These are phyloP conservation scores for Straminergon stramineum DNA, from an alignment of 225 moss, liverwort and hornwort species.

Conservation along the genomic window DNA sequence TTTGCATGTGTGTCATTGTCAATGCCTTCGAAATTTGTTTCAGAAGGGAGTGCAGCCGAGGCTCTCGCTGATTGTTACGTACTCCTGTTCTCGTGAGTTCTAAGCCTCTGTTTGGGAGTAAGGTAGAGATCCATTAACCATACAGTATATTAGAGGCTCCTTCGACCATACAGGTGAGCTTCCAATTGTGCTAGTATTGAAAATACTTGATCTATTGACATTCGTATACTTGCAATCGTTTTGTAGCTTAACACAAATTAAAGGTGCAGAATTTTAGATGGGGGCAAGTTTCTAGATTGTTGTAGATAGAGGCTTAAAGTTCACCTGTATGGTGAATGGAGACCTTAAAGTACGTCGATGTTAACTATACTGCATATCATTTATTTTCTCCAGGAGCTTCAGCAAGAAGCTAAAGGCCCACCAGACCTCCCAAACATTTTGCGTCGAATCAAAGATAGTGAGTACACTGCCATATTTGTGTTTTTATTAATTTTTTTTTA, in stretches of 20 bases:
- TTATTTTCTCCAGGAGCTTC: slow-evolving; percentile 40
- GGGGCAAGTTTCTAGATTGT: background rate
- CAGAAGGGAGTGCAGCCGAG: background rate
- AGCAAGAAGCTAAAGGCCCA: slow-evolving; percentile 62
- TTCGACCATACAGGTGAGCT: background rate
- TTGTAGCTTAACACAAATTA: background rate
- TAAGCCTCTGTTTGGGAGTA: background rate
- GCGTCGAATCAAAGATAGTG: slow-evolving; percentile 84
- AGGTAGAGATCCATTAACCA: background rate
- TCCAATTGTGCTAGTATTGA: background rate
- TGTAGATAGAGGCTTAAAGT: background rate
- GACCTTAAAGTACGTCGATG: background rate
- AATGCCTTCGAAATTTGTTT: background rate
- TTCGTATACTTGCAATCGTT: background rate
- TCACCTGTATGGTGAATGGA: background rate
- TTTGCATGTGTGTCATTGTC: background rate
- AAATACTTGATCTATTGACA: no score
- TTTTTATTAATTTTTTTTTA: background rate
- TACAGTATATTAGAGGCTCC: background rate
- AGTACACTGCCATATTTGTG: background rate
- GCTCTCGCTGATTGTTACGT: background rate
- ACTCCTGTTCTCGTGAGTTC: background rate
- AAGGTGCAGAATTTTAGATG: background rate
- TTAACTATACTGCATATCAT: background rate
- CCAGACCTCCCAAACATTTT: slow-evolving; percentile 77